Base-by-base conservation (phyloP, 2,329 filamentous ascomycete genomes). In the Aureobasidium sp. region DNA sequence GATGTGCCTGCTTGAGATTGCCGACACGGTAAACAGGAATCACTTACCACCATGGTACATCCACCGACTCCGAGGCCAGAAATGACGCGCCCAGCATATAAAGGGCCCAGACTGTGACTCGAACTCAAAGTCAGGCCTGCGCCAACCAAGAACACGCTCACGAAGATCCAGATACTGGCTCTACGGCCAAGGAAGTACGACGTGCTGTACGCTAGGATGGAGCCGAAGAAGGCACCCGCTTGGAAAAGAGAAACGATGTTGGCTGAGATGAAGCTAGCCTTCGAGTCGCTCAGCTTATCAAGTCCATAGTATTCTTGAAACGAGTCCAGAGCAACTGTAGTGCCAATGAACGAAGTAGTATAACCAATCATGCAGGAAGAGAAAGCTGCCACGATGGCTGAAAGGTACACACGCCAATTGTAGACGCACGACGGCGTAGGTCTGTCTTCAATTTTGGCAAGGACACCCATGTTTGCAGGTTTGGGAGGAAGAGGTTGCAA, bases 201-300 rank as follows among this genome's bases (percentile, higher is more conserved):
- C 27, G 80, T 76, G 7, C 73, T 75, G 60, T 86, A 90, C 54
- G 82, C 85, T 55, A 79, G 77, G 34, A 88, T 70, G 16, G 83
- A 80, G 49, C 88, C 87, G 61, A 91, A 90, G 72, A 93, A 90
- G 55, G 86, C 86, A 56, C 87, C 87, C 10, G 86, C 88, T 68
- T 91, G 88, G 71, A 88, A 90, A 51, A 85, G 79, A 24, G 84
- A 89, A 48, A 90, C 86, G 57, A 90, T 89, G 67, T 90, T 91
- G 62, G 83, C 75, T 62, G 81, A 83, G 41, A 86, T 71, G 5
- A 86, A 69, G 27, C 81, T 76, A 24, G 82, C 70, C n/a, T 78
- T 63, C 3, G 61, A 54, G 0, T 65, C 52, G 4, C 64, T 68
- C 69, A 83, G 78, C 3, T 69, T 62, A 2, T 66, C 71, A 60